phyloP scores from a whole-genome alignment of 352 stramenopile species.

The Globisporangium acanthophoron region DNA sequence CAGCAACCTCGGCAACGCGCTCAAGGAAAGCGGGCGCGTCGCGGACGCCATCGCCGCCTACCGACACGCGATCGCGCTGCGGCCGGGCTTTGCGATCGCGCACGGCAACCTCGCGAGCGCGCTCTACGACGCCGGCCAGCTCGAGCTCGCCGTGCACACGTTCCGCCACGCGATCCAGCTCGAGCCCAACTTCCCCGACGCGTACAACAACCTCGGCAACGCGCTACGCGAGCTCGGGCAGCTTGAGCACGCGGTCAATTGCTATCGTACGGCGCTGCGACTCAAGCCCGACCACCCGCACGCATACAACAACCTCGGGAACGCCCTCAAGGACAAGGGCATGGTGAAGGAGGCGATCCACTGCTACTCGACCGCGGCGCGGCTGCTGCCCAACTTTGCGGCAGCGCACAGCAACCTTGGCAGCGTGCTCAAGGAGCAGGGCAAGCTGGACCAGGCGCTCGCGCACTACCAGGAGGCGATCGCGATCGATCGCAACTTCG shows the following conservation, averaged over 20 bases:
- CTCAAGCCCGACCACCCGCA: constrained; percentile 91
- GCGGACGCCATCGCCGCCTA: constrained; percentile 83
- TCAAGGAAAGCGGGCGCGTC: constrained; percentile 73
- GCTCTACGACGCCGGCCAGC: constrained; percentile 86
- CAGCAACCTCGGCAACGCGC: constrained; percentile 80
- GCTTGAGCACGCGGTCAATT: constrained; percentile 74
- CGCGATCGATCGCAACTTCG: constrained; percentile 89
- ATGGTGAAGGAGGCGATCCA: constrained; percentile 92
- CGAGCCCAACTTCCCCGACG: constrained; percentile 90
- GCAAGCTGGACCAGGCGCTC: constrained; percentile 90
- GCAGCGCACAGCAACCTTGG: constrained; percentile 93
- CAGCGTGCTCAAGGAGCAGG: constrained; percentile 92
- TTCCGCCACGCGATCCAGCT: constrained; percentile 91
- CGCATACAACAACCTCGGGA: constrained; percentile 94
- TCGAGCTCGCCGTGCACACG: constrained; percentile 78
- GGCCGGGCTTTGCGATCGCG: constrained; percentile 89
- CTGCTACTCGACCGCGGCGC: constrained; percentile 90
- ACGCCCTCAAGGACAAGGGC: constrained; percentile 89
- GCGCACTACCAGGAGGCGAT: constrained; percentile 94
- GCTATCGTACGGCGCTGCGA: constrained; percentile 86
- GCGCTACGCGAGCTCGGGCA: constrained; percentile 84
- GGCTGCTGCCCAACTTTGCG: constrained; percentile 89
- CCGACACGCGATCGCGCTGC: constrained; percentile 73
- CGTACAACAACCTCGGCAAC: constrained; percentile 94
- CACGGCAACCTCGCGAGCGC: constrained; percentile 89